These are phyloP conservation scores for Chaetomium tenue DNA, from an alignment of 495 filamentous ascomycete species.

Conservation along the genomic window DNA sequence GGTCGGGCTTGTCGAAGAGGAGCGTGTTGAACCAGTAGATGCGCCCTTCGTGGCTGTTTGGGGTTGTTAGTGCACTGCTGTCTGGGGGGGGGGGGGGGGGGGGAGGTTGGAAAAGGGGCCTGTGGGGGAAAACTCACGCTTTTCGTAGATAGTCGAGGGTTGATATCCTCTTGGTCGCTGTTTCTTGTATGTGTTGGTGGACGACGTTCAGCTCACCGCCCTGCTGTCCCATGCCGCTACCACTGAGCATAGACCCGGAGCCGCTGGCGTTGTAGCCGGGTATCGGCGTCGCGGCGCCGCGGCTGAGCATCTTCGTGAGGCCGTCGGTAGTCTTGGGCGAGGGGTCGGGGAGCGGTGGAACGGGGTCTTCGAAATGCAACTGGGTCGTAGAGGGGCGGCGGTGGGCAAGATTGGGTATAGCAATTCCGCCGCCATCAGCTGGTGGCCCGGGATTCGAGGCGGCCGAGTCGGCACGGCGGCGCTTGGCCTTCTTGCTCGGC, in stretches of 20 bases:
- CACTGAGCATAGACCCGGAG: slow-evolving; percentile 30
- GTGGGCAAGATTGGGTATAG: background rate
- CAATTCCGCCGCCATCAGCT: slow-evolving; percentile 18
- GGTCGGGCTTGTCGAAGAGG: slow-evolving; percentile 79
- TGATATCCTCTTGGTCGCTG: slow-evolving; percentile 89
- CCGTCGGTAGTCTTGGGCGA: slow-evolving; percentile 40
- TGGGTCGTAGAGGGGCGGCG: slow-evolving; percentile 18
- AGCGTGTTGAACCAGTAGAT: slow-evolving; percentile 98
- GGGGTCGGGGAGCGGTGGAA: slow-evolving; percentile 40
- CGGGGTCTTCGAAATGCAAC: slow-evolving; percentile 33
- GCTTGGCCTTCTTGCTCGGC: slow-evolving; percentile 32
- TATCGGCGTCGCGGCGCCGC: slow-evolving; percentile 35
- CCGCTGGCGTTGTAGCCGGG: slow-evolving; percentile 35
- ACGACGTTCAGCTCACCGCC: slow-evolving; percentile 39
- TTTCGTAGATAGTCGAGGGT: slow-evolving; percentile 92
- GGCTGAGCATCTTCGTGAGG: slow-evolving; percentile 47
- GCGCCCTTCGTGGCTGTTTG: slow-evolving; percentile 76
- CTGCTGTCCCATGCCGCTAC: slow-evolving; percentile 31
- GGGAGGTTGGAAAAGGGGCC: no score
- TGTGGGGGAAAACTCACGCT: slow-evolving; percentile 57
- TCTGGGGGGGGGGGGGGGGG: slow-evolving; percentile 8
- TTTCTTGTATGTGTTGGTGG: slow-evolving; percentile 85
- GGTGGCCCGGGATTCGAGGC: slow-evolving; percentile 27
- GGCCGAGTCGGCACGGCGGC: slow-evolving; percentile 41
- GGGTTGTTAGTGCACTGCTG: slow-evolving; percentile 24